Base-by-base conservation (phyloP, 1,139 yeast species). In the Saccharomyces pastorianus region DNA sequence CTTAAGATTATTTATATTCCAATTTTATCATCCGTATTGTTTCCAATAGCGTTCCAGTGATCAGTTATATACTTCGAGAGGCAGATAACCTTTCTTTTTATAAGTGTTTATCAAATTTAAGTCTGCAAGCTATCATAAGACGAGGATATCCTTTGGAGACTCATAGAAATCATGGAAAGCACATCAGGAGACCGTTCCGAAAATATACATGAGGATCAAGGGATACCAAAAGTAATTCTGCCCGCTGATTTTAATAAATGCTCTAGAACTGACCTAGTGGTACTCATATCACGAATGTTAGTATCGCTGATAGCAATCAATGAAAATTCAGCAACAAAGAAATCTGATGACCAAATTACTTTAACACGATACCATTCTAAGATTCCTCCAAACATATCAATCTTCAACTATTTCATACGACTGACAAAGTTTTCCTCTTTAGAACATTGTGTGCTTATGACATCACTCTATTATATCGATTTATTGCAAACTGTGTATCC, bases 351-450 rank as follows among this genome's bases (percentile, higher is more conserved):
- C 32, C 53, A 56, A 13, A 50, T 59, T 52, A 72, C 77, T 48
- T 75, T 93, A 52, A 93, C 99, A 0, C 76, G 98, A 60, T 93
- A 91, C 68, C 99, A 93, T 69, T 90, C 97, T 4, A 73, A 97
- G 58, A 84, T 95, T 0, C 96, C 97, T 1, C 98, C 99, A 0
- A 80, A 81, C 25, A 93, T 93, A 49, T 85, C 96, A 1, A 81
- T 90, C 6, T 80, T 79, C 58, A 88, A 88, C 55, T 93, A 93
- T 64, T 72, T 93, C 49, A 72, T 83, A 49, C 79, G 99, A 62
- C 75, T 93, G 52, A 79, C 93, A 6, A 86, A 88, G 64, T 93
- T 88, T 71, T 90, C 96, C 59, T 83, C 89, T 51, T 76, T 91
- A 58, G 96, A 90, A 60, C 85, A 88, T 58, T 87, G 93, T 6